phyloP scores from a whole-genome alignment of 1,139 yeast species.

The Suhomyces anneliseae region DNA sequence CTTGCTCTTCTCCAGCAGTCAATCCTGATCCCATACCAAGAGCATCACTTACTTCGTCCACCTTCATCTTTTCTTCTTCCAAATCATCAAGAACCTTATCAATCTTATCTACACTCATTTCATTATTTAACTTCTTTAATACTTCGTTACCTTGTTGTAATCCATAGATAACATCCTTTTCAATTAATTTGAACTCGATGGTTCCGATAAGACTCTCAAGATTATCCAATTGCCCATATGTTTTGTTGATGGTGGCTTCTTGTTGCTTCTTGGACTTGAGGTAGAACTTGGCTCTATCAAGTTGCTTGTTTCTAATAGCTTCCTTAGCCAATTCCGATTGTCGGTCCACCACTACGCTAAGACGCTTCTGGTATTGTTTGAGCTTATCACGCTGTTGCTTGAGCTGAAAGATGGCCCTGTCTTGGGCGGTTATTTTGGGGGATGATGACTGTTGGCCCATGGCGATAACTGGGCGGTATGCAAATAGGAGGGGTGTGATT shows the following conservation, averaged over 20 bases:
- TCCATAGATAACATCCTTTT: constrained; percentile 79
- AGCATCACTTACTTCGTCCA: constrained; percentile 59
- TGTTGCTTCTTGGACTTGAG: constrained; percentile 82
- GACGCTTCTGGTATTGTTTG: constrained; percentile 67
- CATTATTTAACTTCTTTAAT: constrained; percentile 69
- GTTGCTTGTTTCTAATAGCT: constrained; percentile 55
- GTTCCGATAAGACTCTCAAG: constrained; percentile 71
- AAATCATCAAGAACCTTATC: constrained; percentile 82
- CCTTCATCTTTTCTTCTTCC: constrained; percentile 78
- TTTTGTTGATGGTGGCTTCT: constrained; percentile 61
- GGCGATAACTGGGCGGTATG: neutral
- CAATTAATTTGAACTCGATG: constrained; percentile 86
- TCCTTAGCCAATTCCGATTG: constrained; percentile 61
- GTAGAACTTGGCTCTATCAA: constrained; percentile 64
- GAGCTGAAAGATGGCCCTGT: constrained; percentile 79
- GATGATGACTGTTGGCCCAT: constrained; percentile 50
- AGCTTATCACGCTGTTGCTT: constrained; percentile 87
- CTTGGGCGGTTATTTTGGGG: constrained; percentile 75
- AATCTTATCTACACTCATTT: constrained; percentile 75
- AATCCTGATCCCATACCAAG: constrained; percentile 45
- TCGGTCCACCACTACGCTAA: constrained; percentile 53
- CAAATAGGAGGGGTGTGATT: neutral
- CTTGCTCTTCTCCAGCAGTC: constrained; percentile 59
- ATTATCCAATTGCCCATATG: constrained; percentile 75
- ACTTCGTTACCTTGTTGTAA: constrained; percentile 77